Conservation (phyloP, 352 stramenopile species). For the Pythium folliculosum region DNA sequence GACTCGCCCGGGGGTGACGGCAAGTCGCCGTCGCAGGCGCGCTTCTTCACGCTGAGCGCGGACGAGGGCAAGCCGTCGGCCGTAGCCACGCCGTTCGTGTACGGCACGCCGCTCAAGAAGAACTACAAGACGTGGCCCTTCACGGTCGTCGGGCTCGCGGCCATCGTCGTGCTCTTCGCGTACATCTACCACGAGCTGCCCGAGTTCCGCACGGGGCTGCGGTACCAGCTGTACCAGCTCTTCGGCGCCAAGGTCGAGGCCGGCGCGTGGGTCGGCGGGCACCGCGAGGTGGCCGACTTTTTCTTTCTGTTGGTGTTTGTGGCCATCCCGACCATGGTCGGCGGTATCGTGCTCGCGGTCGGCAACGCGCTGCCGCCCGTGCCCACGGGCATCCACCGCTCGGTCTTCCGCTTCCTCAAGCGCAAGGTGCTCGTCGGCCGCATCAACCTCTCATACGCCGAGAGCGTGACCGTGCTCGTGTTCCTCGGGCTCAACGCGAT, state of each 20-base stretch:
- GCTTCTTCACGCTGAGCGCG: constrained; percentile 74
- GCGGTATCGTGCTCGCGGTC: constrained; percentile 60
- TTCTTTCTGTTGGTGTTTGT: constrained; percentile 72
- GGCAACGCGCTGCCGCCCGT: constrained; percentile 73
- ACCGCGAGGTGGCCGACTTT: constrained; percentile 78
- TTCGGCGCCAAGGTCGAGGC: constrained; percentile 57
- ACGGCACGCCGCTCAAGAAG: constrained; percentile 75
- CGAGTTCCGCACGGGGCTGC: constrained; percentile 65
- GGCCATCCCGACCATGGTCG: constrained; percentile 73
- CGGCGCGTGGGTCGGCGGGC: constrained; percentile 64
- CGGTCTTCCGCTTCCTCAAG: constrained; percentile 79
- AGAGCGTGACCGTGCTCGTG: constrained; percentile 64
- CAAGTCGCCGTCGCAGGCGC: constrained; percentile 50
- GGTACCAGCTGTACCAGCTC: constrained; percentile 62
- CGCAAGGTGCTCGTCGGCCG: constrained; percentile 70
- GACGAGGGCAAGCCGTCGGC: constrained; percentile 43
- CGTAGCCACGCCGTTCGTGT: constrained; percentile 68
- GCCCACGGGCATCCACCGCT: constrained; percentile 68
- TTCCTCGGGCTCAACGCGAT: constrained; percentile 80
- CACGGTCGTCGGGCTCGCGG: constrained; percentile 50
- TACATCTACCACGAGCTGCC: constrained; percentile 78
- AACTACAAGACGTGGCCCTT: constrained; percentile 86
- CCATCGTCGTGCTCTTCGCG: constrained; percentile 50
- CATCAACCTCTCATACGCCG: constrained; percentile 80
- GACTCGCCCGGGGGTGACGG: constrained; percentile 26